Evolutionary conservation across 192 early-diverging fungal species (phyloP).

Genomic region (Umbelopsis sp.): DNA sequence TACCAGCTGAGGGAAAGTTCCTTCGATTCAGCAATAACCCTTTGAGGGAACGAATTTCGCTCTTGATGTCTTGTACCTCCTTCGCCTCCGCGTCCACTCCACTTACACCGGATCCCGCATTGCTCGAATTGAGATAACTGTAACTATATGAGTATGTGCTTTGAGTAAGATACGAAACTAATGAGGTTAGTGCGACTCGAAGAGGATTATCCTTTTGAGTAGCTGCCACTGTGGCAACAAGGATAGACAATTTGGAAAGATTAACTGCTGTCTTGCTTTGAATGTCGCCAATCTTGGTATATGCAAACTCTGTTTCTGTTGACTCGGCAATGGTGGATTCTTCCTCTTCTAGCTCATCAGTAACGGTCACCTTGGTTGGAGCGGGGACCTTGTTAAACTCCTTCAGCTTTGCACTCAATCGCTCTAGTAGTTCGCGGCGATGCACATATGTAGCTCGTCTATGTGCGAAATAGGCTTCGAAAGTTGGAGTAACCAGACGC

Average conservation of each 20-base stretch:
- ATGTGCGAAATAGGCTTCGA: constrained; percentile 15
- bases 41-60: constrained; percentile 52
- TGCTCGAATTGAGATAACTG: constrained; percentile 10
- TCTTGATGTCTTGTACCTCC: constrained; percentile 44
- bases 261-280: constrained; percentile 12
- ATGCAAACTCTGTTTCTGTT: not conserved
- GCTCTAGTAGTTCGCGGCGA: not conserved
- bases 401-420: not conserved
- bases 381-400: not conserved
- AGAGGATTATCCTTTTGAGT: constrained; percentile 11
- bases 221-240: not conserved
- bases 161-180: constrained; percentile 10
- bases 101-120: constrained; percentile 4
- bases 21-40: constrained; percentile 50
- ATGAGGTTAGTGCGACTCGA: not conserved
- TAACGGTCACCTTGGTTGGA: constrained; percentile 1
- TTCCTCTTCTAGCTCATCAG: constrained; percentile 1
- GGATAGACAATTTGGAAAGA: not conserved
- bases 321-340: not conserved
- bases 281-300: constrained; percentile 9
- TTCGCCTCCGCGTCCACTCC: constrained; percentile 16
- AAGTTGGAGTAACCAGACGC: constrained; percentile 8
- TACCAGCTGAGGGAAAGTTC: constrained; percentile 44
- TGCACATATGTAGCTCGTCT: constrained; percentile 2
- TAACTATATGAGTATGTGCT: constrained; percentile 22